These are phyloP conservation scores for Russula ochroleuca DNA, from an alignment of 768 basidiomycete species.

Conservation along the genomic window DNA sequence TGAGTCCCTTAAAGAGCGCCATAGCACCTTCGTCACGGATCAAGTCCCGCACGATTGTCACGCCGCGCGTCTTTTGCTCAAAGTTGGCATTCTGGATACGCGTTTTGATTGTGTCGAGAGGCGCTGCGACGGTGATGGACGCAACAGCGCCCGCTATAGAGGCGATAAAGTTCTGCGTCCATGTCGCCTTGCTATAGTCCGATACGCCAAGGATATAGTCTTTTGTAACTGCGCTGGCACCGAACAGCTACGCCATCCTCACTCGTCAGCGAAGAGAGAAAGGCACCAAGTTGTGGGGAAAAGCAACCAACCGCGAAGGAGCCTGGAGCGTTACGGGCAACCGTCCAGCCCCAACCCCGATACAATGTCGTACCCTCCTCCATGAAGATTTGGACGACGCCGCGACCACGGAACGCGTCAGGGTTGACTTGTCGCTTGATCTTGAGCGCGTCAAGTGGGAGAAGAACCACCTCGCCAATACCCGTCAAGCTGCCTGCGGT, in stretches of 20 bases:
- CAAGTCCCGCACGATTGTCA: constrained; percentile 79
- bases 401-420: constrained; percentile 94
- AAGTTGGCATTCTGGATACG: constrained; percentile 99
- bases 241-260: constrained; percentile 67
- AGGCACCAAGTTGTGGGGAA: not conserved
- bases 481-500: constrained; percentile 75
- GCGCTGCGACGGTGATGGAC: constrained; percentile 93
- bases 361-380: constrained; percentile 93
- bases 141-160: constrained; percentile 92
- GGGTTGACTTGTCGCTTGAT: constrained; percentile 99
- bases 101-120: constrained; percentile 94
- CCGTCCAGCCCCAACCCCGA: constrained; percentile 98
- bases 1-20: constrained; percentile 95
- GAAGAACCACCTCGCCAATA: constrained; percentile 97
- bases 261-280: not conserved
- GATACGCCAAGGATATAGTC: constrained; percentile 85
- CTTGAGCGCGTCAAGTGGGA: constrained; percentile 94
- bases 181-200: constrained; percentile 94
- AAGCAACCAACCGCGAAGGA: constrained; percentile 74
- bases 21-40: constrained; percentile 77
- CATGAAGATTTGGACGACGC: constrained; percentile 79
- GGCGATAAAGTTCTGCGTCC: constrained; percentile 95
- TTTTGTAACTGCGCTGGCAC: constrained; percentile 91
- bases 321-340: constrained; percentile 96
- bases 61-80: constrained; percentile 73